phyloP scores from a whole-genome alignment of 306 rosid genomes.

The peach (Prunus persica) region Prunus_persica_NCBIv2 NC_034014.1:9705001-9705500 shows the following conservation, averaged over 20 bases:
- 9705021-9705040: neutral
- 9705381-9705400: constrained; percentile 84
- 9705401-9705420: constrained; percentile 83
- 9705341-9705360: constrained; percentile 89
- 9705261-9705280: constrained; percentile 1
- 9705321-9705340: constrained; percentile 73
- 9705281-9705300: constrained; percentile 38
- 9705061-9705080: neutral
- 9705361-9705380: constrained; percentile 87
- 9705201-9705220: neutral
- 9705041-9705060: neutral
- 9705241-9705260: neutral
- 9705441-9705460: constrained; percentile 18
- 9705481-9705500: neutral
- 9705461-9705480: neutral
- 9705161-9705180: constrained; percentile 16
- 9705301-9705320: constrained; percentile 69
- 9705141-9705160: neutral
- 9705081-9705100: neutral
- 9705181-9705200: constrained; percentile 3
- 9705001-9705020: constrained; percentile 6
- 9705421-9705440: constrained; percentile 77
- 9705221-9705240: neutral
- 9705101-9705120: neutral
- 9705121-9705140: neutral